Base-by-base conservation (phyloP, 208 protist genomes). In the Trypanosoma boissoni region DNA sequence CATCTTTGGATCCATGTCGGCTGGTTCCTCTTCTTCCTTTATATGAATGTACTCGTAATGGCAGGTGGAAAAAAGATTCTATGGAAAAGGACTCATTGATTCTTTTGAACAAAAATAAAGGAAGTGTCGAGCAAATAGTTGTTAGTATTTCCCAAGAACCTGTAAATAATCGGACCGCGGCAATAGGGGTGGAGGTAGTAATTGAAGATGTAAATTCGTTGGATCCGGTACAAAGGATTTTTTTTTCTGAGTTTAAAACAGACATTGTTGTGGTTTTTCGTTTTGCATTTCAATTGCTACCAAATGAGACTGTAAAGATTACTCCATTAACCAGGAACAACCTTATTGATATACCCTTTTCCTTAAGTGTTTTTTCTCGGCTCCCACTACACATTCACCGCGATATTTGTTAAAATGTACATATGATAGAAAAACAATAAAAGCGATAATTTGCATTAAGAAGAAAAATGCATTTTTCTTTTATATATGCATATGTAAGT, bases 141-240 rank as follows among this genome's bases (percentile, higher is more conserved):
- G 56, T 89, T 23, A 63, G 69, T 41, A 18, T 89, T 20, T 76
- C 72, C 34, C 82, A 89, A 67, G 37, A 46, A 52, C 28, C 51
- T 28, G 24, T 63, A n/a, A 26, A 54, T 14, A 28, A 59, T 53
- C 49, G 57, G 51, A 50, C 42, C 2, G 63, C 68, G 61, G 43
- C 57, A 37, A 66, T 83, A 51, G 73, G 72, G 27, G 46, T 83
- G 20, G 21, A 77, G 41, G 49, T 65, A 21, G 74, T 64, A 64
- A 18, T 48, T 16, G 58, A 63, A 54, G n/a, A 41, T 21, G 31
- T 54, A 64, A 6, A 64, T 0, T 57, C 10, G 26, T 29, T 42
- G 24, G 44, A 54, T 2, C 44, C 59, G n/a, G 32, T 59, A 27
- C 36, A 64, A 16, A 24, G 23, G 0, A 23, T 58, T 32, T 59